Evolutionary conservation across 1,284 basidiomycete genomes (phyloP).

Genomic region (Volvariella surrecta): DNA sequence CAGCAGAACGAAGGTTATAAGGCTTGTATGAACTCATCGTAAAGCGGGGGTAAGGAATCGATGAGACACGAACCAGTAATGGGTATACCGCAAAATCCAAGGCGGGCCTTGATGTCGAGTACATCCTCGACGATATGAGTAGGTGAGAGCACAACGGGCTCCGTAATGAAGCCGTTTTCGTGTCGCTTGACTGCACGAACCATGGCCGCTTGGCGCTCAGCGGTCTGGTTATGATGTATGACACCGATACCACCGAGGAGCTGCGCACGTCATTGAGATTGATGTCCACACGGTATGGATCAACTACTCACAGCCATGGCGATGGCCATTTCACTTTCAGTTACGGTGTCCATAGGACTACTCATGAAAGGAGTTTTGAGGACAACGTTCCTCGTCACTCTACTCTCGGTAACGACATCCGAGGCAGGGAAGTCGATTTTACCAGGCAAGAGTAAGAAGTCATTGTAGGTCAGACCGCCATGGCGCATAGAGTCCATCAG

Average conservation of each 20-base stretch:
- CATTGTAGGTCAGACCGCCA: conserved; percentile 96
- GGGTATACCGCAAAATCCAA: conserved; percentile 96
- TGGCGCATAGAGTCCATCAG: conserved; percentile 87
- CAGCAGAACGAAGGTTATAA: conserved; percentile 86
- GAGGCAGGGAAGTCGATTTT: conserved; percentile 91
- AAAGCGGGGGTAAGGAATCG: conserved; percentile 11
- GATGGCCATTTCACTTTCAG: conserved; percentile 96
- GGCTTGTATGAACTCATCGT: conserved; percentile 38
- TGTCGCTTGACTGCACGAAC: conserved; percentile 96
- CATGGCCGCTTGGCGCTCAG: conserved; percentile 91
- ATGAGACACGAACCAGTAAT: conserved; percentile 74
- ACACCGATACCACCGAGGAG: conserved; percentile 96
- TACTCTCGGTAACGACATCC: conserved; percentile 79
- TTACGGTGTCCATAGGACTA: conserved; percentile 99
- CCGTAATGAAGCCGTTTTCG: conserved; percentile 98
- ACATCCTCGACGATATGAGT: conserved; percentile 82
- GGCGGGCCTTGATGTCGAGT: conserved; percentile 84
- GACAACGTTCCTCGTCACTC: conserved; percentile 85
- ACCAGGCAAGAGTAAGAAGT: conserved; percentile 90
- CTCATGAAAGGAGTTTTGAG: conserved; percentile 97
- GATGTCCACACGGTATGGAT: conserved; percentile 13
- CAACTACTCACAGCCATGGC: conserved; percentile 68
- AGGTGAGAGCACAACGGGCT: conserved; percentile 84
- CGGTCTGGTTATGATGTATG: conserved; percentile 95
- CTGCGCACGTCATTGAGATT: conserved; percentile 28